These are phyloP conservation scores for Cladosporium sp. DNA, from an alignment of 2,329 filamentous ascomycete genomes.

Conservation along the genomic window DNA sequence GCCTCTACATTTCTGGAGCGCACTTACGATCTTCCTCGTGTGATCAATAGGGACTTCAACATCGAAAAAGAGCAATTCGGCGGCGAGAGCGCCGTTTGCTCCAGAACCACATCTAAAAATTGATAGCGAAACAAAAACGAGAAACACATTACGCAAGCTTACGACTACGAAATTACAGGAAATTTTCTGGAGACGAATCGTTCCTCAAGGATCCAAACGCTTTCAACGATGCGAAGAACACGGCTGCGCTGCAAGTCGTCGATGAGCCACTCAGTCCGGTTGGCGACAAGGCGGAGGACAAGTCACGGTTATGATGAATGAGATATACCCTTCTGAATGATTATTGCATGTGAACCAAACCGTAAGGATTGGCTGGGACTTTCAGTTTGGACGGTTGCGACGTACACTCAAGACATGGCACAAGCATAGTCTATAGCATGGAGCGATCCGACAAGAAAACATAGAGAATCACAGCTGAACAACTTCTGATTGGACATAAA, in stretches of 20 bases:
- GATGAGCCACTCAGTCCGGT: background rate
- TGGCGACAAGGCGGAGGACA: constrained; percentile 5
- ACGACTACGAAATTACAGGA: constrained; percentile 32
- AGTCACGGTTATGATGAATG: constrained; percentile 5
- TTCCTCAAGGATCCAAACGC: constrained; percentile 43
- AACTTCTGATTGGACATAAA: constrained; percentile 7
- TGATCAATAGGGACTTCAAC: constrained; percentile 28
- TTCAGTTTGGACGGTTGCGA: background rate
- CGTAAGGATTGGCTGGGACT: background rate
- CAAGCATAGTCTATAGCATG: background rate
- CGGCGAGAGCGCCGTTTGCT: background rate
- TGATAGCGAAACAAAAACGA: background rate
- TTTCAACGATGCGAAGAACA: constrained; percentile 32
- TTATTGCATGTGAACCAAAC: background rate
- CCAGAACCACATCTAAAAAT: background rate
- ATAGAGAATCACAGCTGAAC: background rate
- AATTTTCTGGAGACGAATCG: constrained; percentile 56
- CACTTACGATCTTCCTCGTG: constrained; percentile 23
- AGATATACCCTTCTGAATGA: constrained; percentile 7
- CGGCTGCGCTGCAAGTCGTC: constrained; percentile 1
- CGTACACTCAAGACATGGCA: background rate
- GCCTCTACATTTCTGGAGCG: constrained; percentile 4
- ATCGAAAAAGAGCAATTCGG: constrained; percentile 23
- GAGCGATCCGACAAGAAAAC: background rate
- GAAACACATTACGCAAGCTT: constrained; percentile 7